phyloP scores from a whole-genome alignment of 176 grass and related monocot species.

The Lolium multiflorum region DNA sequence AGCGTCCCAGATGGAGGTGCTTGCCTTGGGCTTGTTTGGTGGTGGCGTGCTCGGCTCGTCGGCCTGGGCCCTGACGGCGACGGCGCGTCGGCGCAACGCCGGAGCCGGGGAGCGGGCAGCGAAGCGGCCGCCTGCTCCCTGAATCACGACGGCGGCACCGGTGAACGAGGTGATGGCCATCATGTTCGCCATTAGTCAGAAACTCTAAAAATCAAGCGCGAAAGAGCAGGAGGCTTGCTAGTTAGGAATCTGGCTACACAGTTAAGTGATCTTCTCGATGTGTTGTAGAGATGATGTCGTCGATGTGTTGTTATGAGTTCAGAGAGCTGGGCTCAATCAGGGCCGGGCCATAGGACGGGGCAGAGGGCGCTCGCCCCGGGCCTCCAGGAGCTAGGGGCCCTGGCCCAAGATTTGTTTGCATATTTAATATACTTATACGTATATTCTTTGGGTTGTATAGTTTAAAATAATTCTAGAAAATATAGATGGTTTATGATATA shows the following conservation, averaged over 20 bases:
- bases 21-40: not conserved
- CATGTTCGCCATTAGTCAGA: not conserved
- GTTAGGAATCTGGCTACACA: not conserved
- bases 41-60: not conserved
- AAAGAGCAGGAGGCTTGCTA: not conserved
- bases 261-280: not conserved
- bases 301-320: not conserved
- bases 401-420: too few species aligned
- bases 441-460: too few species aligned
- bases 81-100: not conserved
- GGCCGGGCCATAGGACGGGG: too few species aligned
- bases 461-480: too few species aligned
- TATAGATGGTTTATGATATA: too few species aligned
- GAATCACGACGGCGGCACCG: not conserved
- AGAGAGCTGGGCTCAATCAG: too few species aligned
- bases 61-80: not conserved
- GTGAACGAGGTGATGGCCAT: not conserved
- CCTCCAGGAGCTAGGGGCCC: too few species aligned
- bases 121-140: not conserved
- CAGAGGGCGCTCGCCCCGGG: too few species aligned
- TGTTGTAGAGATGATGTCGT: too few species aligned
- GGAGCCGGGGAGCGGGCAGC: not conserved
- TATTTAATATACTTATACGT: too few species aligned
- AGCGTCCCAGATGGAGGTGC: constrained; percentile 44
- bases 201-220: not conserved